Base-by-base conservation (phyloP, 345 rosid genomes). In the Camelina laxa region DNA sequence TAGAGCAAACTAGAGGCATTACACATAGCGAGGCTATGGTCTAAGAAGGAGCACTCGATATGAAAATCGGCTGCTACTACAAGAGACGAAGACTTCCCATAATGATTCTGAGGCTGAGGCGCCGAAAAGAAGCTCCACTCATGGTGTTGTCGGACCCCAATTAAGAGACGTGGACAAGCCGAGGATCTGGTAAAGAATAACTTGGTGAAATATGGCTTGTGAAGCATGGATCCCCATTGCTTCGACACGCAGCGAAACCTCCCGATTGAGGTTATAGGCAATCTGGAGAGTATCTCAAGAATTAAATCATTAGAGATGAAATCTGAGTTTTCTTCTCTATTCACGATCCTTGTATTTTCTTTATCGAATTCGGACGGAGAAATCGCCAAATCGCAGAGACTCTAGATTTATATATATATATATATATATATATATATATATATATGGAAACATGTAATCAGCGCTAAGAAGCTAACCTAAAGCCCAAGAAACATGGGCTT, bases 221-320 rank as follows among this genome's bases (percentile, higher is more conserved):
- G 0, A 45, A 63, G 8, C 3, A 44, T 63, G 21, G 39, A 45
- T 1, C 14, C 3, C 54, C 53, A 63, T 45, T 4, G 22, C 68
- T 63, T 63, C 22, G 67, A 63, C 38, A 63, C 15, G 15, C 67
- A 63, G 1, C 38, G 5, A 63, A 24, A 63, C 39, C 67, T 44
- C 3, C 2, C 10, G 5, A 44, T 10, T 22, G 54, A 24, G 15
- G 44, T 44, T 63, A 22, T 5, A 5, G 68, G 41, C 54, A 63
- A 45, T 44, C 22, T n/a, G 9, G 24, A 63, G 54, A 44, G 15
- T 24, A 45, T 63, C n/a, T 45, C 54, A 5, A 1, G 2, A 2
- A 63, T 5, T 54, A 63, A 39, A 45, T 63, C 68, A n/a, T 0
- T 63, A 0, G 68, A 39, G 2, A 44, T 15, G 15, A n/a, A 11